Evolutionary conservation across 2,329 filamentous ascomycete genomes (phyloP), one percentile per base, ranked within the genome.

Genomic region (Septoria petroselini): DNA sequence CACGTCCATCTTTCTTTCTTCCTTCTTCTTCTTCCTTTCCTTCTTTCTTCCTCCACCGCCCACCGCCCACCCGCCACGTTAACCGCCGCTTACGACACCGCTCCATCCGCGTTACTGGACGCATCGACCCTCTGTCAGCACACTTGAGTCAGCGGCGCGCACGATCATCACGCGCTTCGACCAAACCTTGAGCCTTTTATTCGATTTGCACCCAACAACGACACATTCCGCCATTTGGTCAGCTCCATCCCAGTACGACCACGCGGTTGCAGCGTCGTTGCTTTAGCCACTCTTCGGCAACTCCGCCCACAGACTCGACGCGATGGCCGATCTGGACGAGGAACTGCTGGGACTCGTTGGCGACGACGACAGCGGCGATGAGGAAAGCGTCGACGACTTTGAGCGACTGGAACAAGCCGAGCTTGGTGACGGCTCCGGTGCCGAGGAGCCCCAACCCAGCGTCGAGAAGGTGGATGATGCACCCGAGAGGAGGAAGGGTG

Each of bases 321-420:
- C 55, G 48, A 53, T 91, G 66, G 63, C 68, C 58, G 72, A 74
- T 50, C 80, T 96, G 60, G 91, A 97, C 68, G 90, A 91, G 63
- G 91, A 96, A 74, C 84, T 97, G 59, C 85, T 97, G 58, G 91
- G 88, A 65, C 83, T 97, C 58, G 93, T 91, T 47, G 93, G 89
- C 63, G 89, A 88, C 60, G 85, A 76, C 62, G 68, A 71, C 50
- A 72, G 73, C 53, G 61, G 77, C 56, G 76, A 78, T 55, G 77
- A 79, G 58, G 67, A 71, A 48, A 50, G 47, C 8, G 43, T 46
- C n/a, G 61, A 63, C 23, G 62, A 66, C 27, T 58, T 60, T 19
- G 59, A 63, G 65, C 70, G 56, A 80, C 81, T 51, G 80, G 65
- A 73, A 75, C 70, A 74, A 62, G 76, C 48, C n/a, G 39, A 54